These are phyloP conservation scores for Colletotrichum tofieldiae DNA, from an alignment of 2,329 filamentous ascomycete genomes.

Conservation along the genomic window DNA sequence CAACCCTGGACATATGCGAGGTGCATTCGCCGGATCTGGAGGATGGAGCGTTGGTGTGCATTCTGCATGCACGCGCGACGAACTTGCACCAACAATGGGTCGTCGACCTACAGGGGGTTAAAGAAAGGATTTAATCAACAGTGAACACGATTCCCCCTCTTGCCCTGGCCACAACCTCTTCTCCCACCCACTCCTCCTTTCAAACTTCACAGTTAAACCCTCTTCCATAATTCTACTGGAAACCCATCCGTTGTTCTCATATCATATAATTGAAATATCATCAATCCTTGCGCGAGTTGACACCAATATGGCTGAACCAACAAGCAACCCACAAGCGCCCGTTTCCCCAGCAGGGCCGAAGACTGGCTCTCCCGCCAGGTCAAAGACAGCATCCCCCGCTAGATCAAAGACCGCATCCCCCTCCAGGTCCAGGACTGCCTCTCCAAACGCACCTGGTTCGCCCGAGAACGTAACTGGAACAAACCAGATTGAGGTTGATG, in stretches of 20 bases:
- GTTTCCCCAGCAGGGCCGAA: background rate
- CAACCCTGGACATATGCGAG: background rate
- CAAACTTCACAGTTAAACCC: background rate
- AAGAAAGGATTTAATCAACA: background rate
- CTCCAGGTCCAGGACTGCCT: background rate
- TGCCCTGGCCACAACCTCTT: background rate
- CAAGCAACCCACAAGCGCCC: background rate
- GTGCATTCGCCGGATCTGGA: background rate
- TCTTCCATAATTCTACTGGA: background rate
- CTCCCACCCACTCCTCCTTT: background rate
- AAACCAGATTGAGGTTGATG: constrained; percentile 9
- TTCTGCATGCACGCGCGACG: background rate
- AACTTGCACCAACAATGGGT: constrained; percentile 6
- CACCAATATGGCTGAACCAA: background rate
- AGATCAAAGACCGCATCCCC: background rate
- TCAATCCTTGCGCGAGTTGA: background rate
- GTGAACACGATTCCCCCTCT: background rate
- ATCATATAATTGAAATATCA: background rate
- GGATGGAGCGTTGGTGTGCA: constrained; percentile 2
- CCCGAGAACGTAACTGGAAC: background rate
- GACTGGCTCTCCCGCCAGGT: background rate
- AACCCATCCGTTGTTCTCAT: background rate
- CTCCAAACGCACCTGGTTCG: background rate
- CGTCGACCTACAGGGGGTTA: background rate
- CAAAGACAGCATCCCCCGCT: background rate